A percentile compares a stretch with the other conserved stretches of the same genome.
phyloP scores from a whole-genome alignment of 108 stramenopile genomes.

The Cyclotella baltica region DNA sequence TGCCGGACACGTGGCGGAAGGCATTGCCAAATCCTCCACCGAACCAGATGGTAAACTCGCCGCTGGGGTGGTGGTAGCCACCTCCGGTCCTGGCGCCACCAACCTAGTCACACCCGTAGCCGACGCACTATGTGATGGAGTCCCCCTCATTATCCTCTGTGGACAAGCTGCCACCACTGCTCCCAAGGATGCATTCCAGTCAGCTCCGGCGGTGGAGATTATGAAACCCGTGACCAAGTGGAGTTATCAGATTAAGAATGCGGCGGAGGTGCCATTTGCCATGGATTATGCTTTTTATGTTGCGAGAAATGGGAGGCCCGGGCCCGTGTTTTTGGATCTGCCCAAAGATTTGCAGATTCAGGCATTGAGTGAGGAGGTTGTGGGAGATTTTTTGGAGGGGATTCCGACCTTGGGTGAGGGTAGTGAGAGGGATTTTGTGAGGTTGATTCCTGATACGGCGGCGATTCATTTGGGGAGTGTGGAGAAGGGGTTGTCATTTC shows the following conservation, averaged over 20 bases:
- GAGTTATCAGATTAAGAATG: slow-evolving; percentile 90
- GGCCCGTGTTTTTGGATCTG: slow-evolving; percentile 91
- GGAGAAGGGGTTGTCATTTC: slow-evolving; percentile 72
- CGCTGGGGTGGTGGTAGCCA: slow-evolving; percentile 90
- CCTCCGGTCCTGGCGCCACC: slow-evolving; percentile 93
- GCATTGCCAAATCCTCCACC: slow-evolving; percentile 85
- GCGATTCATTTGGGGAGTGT: slow-evolving; percentile 77
- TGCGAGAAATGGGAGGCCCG: slow-evolving; percentile 90
- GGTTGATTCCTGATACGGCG: slow-evolving; percentile 62
- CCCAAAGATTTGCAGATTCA: slow-evolving; percentile 95
- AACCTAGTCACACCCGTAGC: slow-evolving; percentile 90
- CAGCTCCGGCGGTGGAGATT: slow-evolving; percentile 84
- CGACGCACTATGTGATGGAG: slow-evolving; percentile 91
- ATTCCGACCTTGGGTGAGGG: slow-evolving; percentile 26
- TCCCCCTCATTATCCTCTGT: slow-evolving; percentile 88
- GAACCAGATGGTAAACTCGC: slow-evolving; percentile 67
- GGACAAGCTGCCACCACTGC: slow-evolving; percentile 91
- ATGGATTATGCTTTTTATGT: slow-evolving; percentile 93
- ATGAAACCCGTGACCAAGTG: slow-evolving; percentile 90
- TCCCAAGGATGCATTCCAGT: slow-evolving; percentile 87
- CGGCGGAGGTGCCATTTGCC: slow-evolving; percentile 88
- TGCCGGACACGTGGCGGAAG: slow-evolving; percentile 91
- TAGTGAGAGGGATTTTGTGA: slow-evolving; percentile 55
- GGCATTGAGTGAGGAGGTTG: slow-evolving; percentile 69
- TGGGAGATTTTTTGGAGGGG: slow-evolving; percentile 68